phyloP scores from a whole-genome alignment of 2,329 filamentous ascomycete species.

The Penicillium palitans region DNA sequence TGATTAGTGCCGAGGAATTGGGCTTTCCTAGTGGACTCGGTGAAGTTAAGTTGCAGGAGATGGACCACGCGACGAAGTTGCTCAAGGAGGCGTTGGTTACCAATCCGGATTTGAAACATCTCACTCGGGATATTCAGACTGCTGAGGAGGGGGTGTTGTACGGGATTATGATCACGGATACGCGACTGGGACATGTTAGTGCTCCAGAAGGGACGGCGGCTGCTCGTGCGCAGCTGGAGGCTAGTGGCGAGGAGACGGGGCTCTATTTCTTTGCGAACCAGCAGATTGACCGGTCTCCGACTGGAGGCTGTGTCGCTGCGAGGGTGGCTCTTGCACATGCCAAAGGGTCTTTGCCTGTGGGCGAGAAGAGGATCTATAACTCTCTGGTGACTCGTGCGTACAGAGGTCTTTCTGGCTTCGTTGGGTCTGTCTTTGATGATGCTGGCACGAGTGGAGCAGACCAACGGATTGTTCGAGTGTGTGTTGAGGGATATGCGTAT shows the following conservation, averaged over 20 bases:
- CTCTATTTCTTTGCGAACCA: conserved; percentile 50
- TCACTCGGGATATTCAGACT: conserved; percentile 7
- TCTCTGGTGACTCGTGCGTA: conserved; percentile 32
- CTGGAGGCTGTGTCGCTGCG: conserved; percentile 41
- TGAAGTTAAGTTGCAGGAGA: conserved; percentile 30
- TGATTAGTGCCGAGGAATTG: conserved; percentile 40
- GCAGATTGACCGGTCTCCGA: conserved; percentile 50
- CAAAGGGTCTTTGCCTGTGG: conserved; percentile 24
- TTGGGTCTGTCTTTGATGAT: conserved; percentile 13
- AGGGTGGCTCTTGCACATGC: conserved; percentile 40
- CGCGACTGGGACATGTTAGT: conserved; percentile 8
- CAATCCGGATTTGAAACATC: conserved; percentile 7
- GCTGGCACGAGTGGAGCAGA: not conserved
- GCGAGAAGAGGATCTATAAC: conserved; percentile 38
- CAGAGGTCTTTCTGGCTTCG: conserved; percentile 15
- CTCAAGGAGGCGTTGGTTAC: conserved; percentile 35
- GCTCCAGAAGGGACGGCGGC: conserved; percentile 23
- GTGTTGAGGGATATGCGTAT: conserved; percentile 16
- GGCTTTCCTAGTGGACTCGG: conserved; percentile 39
- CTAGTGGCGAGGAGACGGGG: conserved; percentile 42
- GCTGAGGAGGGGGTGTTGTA: conserved; percentile 19
- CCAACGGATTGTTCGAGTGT: conserved; percentile 1
- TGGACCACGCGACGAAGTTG: conserved; percentile 35
- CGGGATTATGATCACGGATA: conserved; percentile 21
- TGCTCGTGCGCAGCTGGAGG: conserved; percentile 18